Conservation (phyloP, 129 eudicot genomes). For the Dittrichia graveolens region DNA sequence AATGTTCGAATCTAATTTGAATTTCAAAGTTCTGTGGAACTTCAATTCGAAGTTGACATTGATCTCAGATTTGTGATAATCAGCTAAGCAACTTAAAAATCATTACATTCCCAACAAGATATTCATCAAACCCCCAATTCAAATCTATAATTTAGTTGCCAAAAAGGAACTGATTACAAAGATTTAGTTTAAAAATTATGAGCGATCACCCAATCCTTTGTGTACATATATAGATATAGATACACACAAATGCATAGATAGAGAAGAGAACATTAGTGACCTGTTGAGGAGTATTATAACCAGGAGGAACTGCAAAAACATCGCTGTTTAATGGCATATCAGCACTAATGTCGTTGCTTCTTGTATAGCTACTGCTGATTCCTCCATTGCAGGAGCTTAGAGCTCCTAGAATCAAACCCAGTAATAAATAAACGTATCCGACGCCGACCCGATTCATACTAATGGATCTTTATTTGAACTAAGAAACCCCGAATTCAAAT, state of each 20-base stretch:
- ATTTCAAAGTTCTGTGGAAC: slow-evolving; percentile 8
- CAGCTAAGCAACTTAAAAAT: background rate
- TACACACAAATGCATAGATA: background rate
- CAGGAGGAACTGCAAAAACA: slow-evolving; percentile 71
- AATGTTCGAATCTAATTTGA: too few relatives aligned
- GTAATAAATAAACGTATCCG: slow-evolving; percentile 26
- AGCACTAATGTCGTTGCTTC: slow-evolving; percentile 43
- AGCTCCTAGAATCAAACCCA: slow-evolving; percentile 38
- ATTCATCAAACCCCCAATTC: slow-evolving; percentile 22
- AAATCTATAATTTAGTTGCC: too few relatives aligned
- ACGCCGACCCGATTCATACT: slow-evolving; percentile 25
- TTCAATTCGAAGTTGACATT: background rate
- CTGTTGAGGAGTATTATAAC: slow-evolving; percentile 94
- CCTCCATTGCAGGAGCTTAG: slow-evolving; percentile 53
- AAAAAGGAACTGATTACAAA: too few relatives aligned
- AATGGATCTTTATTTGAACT: slow-evolving; percentile 23
- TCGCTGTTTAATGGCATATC: slow-evolving; percentile 89
- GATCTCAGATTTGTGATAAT: background rate
- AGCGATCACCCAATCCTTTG: too few relatives aligned
- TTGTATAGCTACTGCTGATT: slow-evolving; percentile 52
- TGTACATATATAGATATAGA: too few relatives aligned
- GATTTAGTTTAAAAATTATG: too few relatives aligned
- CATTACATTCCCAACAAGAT: slow-evolving; percentile 14
- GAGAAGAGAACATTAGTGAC: slow-evolving; percentile 29
- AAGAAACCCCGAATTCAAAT: slow-evolving; percentile 5